A percentile compares a stretch with the other conserved stretches of the same genome.
These are phyloP conservation scores for Aspergillus calidoustus DNA, from an alignment of 2,329 filamentous ascomycete species.

Conservation along the genomic window DNA sequence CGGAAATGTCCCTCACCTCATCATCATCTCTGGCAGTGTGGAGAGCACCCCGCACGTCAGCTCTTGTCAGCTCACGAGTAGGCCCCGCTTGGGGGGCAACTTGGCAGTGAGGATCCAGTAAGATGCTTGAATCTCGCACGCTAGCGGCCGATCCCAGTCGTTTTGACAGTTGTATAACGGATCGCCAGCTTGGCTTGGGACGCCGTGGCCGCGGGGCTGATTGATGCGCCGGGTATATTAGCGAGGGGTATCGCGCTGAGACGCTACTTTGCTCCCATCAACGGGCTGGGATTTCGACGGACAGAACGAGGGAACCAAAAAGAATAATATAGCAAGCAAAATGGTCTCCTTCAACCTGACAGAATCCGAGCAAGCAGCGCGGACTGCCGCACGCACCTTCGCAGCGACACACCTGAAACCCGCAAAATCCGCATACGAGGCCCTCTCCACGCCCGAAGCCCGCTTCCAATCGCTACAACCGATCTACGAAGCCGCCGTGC, in stretches of 20 bases:
- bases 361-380: not conserved
- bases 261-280: too few relatives aligned
- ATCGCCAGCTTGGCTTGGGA: too few relatives aligned
- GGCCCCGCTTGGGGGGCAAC: not conserved
- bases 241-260: not conserved
- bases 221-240: not conserved
- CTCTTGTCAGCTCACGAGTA: not conserved
- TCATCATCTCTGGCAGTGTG: not conserved
- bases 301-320: not conserved
- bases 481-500: constrained; percentile 52
- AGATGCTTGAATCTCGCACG: not conserved
- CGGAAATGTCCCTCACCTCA: not conserved
- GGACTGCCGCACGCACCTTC: constrained; percentile 6
- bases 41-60: not conserved
- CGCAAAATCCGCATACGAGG: constrained; percentile 3
- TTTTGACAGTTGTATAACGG: not conserved
- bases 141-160: not conserved
- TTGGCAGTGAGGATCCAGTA: not conserved
- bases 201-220: too few relatives aligned
- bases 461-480: constrained; percentile 56
- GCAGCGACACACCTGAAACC: not conserved
- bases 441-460: constrained; percentile 34
- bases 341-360: constrained; percentile 19
- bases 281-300: too few relatives aligned
- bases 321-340: not conserved